These are phyloP conservation scores for Nemania serpens DNA, from an alignment of 2,329 filamentous ascomycete species.

Conservation along the genomic window DNA sequence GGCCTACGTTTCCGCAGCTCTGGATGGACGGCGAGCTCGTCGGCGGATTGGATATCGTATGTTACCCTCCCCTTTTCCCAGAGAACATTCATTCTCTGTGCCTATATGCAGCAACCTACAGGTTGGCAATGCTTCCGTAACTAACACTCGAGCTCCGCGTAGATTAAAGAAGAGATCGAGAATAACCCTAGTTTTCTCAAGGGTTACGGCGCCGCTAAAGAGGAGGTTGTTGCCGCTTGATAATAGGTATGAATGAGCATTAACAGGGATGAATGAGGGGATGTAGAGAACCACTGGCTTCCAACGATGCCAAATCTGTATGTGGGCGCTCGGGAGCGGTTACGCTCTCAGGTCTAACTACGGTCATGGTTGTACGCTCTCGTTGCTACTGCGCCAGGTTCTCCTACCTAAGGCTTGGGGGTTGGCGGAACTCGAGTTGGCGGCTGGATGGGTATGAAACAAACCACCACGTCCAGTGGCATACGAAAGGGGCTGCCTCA, in stretches of 20 bases:
- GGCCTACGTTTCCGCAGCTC: constrained; percentile 96
- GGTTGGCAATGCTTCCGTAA: neutral
- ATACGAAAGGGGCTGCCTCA: neutral
- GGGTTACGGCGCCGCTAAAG: constrained; percentile 64
- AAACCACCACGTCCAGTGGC: neutral
- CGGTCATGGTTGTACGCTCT: neutral
- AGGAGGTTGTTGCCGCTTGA: constrained; percentile 44
- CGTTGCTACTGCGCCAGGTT: neutral
- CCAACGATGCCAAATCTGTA: neutral
- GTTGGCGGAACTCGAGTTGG: neutral
- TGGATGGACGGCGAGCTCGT: constrained; percentile 91
- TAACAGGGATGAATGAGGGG: neutral
- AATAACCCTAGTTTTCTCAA: constrained; percentile 83
- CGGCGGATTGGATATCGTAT: constrained; percentile 92
- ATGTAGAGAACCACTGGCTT: neutral
- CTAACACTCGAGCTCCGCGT: constrained; percentile 15
- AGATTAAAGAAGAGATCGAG: constrained; percentile 94
- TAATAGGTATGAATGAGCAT: neutral
- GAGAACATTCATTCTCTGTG: neutral
- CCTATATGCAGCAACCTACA: neutral
- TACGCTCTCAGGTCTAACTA: neutral
- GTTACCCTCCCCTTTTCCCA: constrained; percentile 42
- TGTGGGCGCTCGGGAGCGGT: neutral
- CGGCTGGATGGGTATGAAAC: neutral
- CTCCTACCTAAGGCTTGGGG: neutral